Evolutionary conservation across 225 moss, liverwort and hornwort species (phyloP), one percentile per base, ranked within the genome.

Genomic region (Pseudisothecium myosuroides): DNA sequence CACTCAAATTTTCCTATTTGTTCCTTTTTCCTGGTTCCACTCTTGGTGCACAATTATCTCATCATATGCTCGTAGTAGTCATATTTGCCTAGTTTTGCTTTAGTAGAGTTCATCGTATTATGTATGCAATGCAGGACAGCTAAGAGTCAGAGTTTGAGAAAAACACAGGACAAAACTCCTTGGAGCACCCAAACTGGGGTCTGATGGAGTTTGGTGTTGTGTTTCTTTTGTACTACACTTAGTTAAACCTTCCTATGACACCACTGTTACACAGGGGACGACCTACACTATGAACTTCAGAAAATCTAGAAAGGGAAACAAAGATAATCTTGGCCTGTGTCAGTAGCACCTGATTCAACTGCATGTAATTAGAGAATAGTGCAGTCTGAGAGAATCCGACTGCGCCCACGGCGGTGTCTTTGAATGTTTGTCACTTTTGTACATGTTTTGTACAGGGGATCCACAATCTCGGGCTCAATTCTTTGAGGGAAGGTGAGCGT

Each of bases 331-430:
- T 6, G 0, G 76, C 56, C n/a, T 78, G 26, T n/a, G 11, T 7
- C 6, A 18, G 74, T 24, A 55, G 37, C 55, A 37, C 55, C 16
- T 78, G 78, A 17, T 78, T 58, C 79, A 37, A n/a, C 61, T 31
- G 61, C 45, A 62, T 56, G 56, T 9, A 37, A n/a, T 81, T 71
- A 92, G 49, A 92, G 93, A 56, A 94, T 88, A 17, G 83, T 88
- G 83, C 94, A 94, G 36, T 94, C 92, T 1, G 91, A 90, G 43
- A 94, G 85, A 80, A 94, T 91, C 62, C 91, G 86, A 78, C 89
- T 90, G 29, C 92, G 91, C 36, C 94, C 89, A n/a, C 88, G 92
- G 1, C 90, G 90, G 60, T 90, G 93, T 84, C 87, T 81, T 83
- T 45, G 85, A 83, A 93, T 86, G 59, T 84, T 78, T 20, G 87